phyloP scores from a whole-genome alignment of 768 basidiomycete genomes.

The Tremella mesenterica region DNA sequence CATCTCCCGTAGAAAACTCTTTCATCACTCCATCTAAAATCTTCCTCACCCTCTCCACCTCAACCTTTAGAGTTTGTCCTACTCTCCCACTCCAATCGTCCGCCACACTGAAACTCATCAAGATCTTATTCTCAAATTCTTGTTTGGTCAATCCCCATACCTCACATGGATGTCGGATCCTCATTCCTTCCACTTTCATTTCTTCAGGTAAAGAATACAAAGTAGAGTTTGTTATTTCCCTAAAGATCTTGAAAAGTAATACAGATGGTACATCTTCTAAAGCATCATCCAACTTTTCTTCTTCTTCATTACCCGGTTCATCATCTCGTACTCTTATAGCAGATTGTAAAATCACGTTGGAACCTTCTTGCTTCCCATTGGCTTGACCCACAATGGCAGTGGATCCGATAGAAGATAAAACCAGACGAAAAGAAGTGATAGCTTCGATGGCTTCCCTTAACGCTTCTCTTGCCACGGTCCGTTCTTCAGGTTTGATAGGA shows the following conservation, averaged over 20 bases:
- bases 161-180: conserved; percentile 19
- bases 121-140: conserved; percentile 41
- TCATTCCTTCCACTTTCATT: neutral
- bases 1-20: neutral
- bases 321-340: conserved; percentile 37
- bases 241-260: conserved; percentile 32
- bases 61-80: conserved; percentile 32
- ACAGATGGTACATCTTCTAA: conserved; percentile 42
- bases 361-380: neutral
- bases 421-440: conserved; percentile 33
- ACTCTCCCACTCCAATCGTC: conserved; percentile 38
- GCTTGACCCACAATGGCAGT: neutral
- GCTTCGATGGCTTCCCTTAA: conserved; percentile 42
- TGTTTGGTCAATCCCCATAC: conserved; percentile 31
- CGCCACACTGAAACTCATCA: conserved; percentile 38
- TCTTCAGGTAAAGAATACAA: conserved; percentile 2
- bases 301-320: conserved; percentile 19
- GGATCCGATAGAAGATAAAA: conserved; percentile 28
- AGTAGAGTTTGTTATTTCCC: conserved; percentile 25
- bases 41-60: conserved; percentile 31
- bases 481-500: conserved; percentile 14
- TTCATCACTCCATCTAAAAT: neutral
- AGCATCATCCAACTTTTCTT: conserved; percentile 40
- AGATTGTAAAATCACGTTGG: neutral
- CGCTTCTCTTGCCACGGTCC: conserved; percentile 33